Base-by-base conservation (phyloP, 352 stramenopile genomes). In the Thraustochytrium striatum region DNA sequence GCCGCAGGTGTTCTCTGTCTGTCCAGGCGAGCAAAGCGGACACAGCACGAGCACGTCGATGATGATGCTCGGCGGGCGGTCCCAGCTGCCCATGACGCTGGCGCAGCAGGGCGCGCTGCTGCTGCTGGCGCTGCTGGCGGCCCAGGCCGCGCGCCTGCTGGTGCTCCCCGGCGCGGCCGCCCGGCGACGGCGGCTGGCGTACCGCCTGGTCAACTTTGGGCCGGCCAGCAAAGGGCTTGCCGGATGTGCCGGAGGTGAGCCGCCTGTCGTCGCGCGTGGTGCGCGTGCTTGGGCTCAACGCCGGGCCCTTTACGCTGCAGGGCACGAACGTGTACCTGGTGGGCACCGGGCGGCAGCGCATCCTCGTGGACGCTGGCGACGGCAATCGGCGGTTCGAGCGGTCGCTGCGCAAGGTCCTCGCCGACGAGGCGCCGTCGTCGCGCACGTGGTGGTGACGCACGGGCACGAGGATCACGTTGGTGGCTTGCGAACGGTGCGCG, bases 281-380 rank as follows among this genome's bases (percentile, higher is more conserved):
- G 38, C 88, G 89, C 16, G 83, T 96, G 3, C 78, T 95, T 11
- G 91, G 90, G 16, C 82, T 87, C 30, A 96, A 96, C 78, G 90
- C 91, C 25, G 91, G 91, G 41, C 84, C 88, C 35, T 91, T 96
- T 85, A 96, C 91, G 33, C 82, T 97, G 3, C 83, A 87, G 30
- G 92, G 91, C 39, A 96, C 91, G 8, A 96, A 96, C 82, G 93
- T 89, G 58, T 97, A 96, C 78, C 55, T 97, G 3, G 79, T 96
- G 7, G 91, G 92, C n/a, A 82, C 79, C 1, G 89, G 89, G 0
- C 41, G 75, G 1, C 82, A 65, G 57, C 86, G 90, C 39, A 78
- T 93, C n/a, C 82, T 95, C 39, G 85, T 95, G 30, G 90, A 95
- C 78, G 82, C 85, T 0, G 90, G 89, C 75, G 89, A 94, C 73